Evolutionary conservation across 2,329 filamentous ascomycete genomes (phyloP).

Genomic region (Microcyclosporella mali): DNA sequence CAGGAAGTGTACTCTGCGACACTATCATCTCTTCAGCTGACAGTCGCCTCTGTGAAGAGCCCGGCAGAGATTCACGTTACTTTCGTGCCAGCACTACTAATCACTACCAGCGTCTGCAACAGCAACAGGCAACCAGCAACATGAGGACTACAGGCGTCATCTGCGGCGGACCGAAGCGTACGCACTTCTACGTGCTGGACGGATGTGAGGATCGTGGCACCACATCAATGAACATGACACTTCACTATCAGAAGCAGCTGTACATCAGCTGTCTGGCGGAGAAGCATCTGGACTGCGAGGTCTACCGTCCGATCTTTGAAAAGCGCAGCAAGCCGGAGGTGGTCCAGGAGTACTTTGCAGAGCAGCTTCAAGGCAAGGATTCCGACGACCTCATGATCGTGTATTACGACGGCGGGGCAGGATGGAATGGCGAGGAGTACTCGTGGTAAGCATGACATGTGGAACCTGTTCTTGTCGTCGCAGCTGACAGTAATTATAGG

Average conservation of each 20-base stretch:
- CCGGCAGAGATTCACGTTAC: neutral
- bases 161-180: neutral
- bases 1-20: no score
- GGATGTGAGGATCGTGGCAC: neutral
- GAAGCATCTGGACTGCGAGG: slow-evolving; percentile 1
- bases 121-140: no score
- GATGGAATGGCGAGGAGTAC: neutral
- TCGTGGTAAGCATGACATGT: neutral
- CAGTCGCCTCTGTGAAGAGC: no score
- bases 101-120: no score
- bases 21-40: no score
- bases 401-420: slow-evolving; percentile 7
- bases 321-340: neutral
- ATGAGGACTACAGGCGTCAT: neutral
- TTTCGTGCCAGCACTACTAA: neutral
- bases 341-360: slow-evolving; percentile 1
- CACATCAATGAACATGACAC: neutral
- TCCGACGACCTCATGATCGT: slow-evolving; percentile 7
- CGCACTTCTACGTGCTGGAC: neutral
- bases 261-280: neutral
- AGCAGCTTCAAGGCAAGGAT: neutral
- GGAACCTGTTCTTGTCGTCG: neutral
- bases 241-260: slow-evolving; percentile 1
- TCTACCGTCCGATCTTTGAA: neutral
- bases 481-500: neutral